phyloP scores from a whole-genome alignment of 164 flowering plant genomes.

The grape (Vitis vinifera) region ASM3070453v1 NC_081809.1:8167001-8167500 shows the following conservation, averaged over 20 bases:
- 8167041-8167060: neutral
- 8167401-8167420: slow-evolving; percentile 54
- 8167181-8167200: neutral
- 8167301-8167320: slow-evolving; percentile 25
- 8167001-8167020: neutral
- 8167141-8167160: neutral
- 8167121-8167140: neutral
- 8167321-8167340: slow-evolving; percentile 49
- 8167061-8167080: neutral
- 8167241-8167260: slow-evolving; percentile 28
- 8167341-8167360: slow-evolving; percentile 38
- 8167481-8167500: slow-evolving; percentile 41
- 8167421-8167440: slow-evolving; percentile 18
- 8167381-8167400: slow-evolving; percentile 86
- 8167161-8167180: neutral
- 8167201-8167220: slow-evolving; percentile 15
- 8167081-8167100: neutral
- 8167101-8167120: neutral
- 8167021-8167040: neutral
- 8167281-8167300: slow-evolving; percentile 20
- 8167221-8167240: slow-evolving; percentile 28
- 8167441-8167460: slow-evolving; percentile 14
- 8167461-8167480: slow-evolving; percentile 31
- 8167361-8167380: slow-evolving; percentile 53
- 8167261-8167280: slow-evolving; percentile 22